These are phyloP conservation scores for Eucalyptus microcorys DNA, from an alignment of 345 rosid species.

Conservation along the genomic window DNA sequence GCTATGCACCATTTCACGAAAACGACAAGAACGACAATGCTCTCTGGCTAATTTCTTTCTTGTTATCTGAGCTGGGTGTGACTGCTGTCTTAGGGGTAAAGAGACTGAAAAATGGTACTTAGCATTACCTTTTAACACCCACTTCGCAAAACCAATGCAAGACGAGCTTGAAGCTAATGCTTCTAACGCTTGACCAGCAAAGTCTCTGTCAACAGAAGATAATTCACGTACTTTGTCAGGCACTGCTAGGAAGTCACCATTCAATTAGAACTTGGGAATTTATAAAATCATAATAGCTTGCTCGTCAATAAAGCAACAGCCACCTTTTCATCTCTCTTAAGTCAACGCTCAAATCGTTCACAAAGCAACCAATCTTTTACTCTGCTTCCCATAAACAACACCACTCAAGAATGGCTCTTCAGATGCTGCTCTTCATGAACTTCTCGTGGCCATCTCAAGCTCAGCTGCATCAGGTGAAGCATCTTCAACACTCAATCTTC, in stretches of 20 bases:
- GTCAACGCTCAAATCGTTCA: background rate
- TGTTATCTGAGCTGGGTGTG: background rate
- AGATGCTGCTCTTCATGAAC: background rate
- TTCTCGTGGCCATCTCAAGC: background rate
- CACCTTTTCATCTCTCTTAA: background rate
- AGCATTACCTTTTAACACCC: background rate
- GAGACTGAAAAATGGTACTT: background rate
- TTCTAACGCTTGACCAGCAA: background rate
- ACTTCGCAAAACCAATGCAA: background rate
- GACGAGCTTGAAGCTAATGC: background rate
- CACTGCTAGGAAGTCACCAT: background rate
- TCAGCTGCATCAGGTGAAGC: background rate
- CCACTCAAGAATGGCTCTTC: background rate
- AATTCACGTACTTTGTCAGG: background rate
- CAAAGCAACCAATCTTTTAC: background rate
- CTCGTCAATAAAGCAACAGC: background rate
- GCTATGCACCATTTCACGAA: background rate
- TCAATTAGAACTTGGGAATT: background rate
- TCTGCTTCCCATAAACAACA: background rate
- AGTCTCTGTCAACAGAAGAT: background rate
- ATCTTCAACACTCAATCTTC: background rate
- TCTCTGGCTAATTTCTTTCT: background rate
- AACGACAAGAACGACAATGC: background rate
- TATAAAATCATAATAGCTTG: background rate
- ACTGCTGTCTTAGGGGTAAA: background rate